phyloP scores from a whole-genome alignment of 2,329 filamentous ascomycete species.

The Pezicula neosporulosa region DNA sequence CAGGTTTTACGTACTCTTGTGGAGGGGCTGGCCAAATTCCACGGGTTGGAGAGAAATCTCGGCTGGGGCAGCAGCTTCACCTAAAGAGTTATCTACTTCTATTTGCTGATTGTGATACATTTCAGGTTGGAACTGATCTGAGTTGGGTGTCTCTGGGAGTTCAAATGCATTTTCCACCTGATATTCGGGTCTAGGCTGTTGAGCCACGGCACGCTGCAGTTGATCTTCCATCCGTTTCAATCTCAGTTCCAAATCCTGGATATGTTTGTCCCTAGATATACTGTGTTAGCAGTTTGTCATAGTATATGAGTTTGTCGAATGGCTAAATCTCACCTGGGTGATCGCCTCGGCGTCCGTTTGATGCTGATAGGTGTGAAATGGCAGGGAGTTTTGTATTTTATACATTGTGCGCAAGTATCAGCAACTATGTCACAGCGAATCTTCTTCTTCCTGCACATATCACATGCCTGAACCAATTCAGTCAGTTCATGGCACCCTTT shows the following conservation, averaged over 20 bases:
- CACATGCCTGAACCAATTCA: conserved; percentile 11
- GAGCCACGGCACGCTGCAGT: background rate
- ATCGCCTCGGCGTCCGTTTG: conserved; percentile 12
- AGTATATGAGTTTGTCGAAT: background rate
- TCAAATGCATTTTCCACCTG: background rate
- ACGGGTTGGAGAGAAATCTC: background rate
- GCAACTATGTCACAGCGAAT: conserved; percentile 17
- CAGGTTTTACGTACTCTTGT: background rate
- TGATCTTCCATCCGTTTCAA: conserved; percentile 1
- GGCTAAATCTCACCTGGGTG: conserved; percentile 10
- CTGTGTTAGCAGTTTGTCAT: background rate
- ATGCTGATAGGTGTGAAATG: conserved; percentile 19
- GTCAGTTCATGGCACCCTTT: background rate
- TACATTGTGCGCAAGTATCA: conserved; percentile 18
- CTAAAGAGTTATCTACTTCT: background rate
- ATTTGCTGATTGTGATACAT: background rate
- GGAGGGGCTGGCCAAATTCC: background rate
- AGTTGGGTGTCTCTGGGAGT: background rate
- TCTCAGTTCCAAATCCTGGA: conserved; percentile 2
- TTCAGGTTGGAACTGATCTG: background rate
- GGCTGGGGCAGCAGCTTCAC: background rate
- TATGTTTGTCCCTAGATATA: conserved; percentile 1
- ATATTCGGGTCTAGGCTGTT: background rate
- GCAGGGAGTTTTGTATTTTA: conserved; percentile 12
- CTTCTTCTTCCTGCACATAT: conserved; percentile 21